Evolutionary conservation across 345 rosid species (phyloP).

Genomic region (Clausena lansium): DNA sequence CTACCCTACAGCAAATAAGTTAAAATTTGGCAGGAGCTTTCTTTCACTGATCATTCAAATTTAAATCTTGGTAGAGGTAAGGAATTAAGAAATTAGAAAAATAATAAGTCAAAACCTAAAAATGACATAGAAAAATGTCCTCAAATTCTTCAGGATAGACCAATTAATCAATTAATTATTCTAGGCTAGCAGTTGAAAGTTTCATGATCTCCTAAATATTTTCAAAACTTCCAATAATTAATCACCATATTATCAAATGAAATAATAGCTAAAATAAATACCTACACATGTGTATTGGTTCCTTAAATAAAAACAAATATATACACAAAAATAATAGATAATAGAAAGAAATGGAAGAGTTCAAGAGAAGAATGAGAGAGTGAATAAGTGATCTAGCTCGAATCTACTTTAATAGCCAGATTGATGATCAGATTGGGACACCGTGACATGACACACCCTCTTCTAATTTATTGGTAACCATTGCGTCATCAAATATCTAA

Average conservation of each 20-base stretch:
- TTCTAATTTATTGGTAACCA: not conserved
- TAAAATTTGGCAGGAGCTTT: too few species aligned
- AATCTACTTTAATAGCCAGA: slow-evolving; percentile 10
- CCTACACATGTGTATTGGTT: not conserved
- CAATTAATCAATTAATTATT: not conserved
- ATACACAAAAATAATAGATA: too few species aligned
- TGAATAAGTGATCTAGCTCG: not conserved
- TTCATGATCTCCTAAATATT: not conserved
- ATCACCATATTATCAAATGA: not conserved
- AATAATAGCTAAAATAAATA: not conserved
- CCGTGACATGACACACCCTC: slow-evolving; percentile 1
- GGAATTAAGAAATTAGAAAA: too few species aligned
- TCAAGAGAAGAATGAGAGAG: not conserved
- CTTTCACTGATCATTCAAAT: too few species aligned
- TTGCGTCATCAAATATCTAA: too few species aligned
- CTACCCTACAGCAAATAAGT: too few species aligned
- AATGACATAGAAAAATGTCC: not conserved
- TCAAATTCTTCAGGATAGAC: not conserved
- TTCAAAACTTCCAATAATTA: not conserved
- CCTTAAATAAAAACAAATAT: too few species aligned
- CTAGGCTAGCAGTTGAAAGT: too few species aligned
- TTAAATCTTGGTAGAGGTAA: too few species aligned
- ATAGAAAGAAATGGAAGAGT: not conserved
- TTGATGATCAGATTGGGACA: slow-evolving; percentile 7
- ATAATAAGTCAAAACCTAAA: too few species aligned